phyloP scores from a whole-genome alignment of 768 basidiomycete genomes.

The Leucocoprinus birnbaumii region DNA sequence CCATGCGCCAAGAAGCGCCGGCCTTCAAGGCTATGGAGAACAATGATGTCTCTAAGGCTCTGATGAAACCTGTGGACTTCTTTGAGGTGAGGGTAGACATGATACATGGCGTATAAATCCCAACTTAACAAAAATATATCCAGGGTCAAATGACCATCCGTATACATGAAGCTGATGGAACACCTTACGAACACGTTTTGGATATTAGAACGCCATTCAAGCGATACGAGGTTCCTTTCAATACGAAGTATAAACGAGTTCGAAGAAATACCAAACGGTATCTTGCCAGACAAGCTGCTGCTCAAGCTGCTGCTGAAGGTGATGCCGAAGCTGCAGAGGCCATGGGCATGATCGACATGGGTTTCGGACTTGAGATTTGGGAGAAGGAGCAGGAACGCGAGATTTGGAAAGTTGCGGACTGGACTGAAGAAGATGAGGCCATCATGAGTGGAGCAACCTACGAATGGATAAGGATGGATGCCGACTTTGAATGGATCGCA shows the following conservation, averaged over 20 bases:
- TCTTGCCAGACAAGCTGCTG: conserved; percentile 87
- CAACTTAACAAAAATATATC: neutral
- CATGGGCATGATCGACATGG: conserved; percentile 92
- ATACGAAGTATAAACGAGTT: conserved; percentile 97
- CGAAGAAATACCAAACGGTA: conserved; percentile 95
- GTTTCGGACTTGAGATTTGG: conserved; percentile 93
- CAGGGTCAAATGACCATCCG: conserved; percentile 98
- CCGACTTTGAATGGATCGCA: conserved; percentile 99
- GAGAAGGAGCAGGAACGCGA: conserved; percentile 92
- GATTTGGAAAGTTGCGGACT: conserved; percentile 96
- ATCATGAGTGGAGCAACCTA: conserved; percentile 94
- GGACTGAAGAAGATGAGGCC: conserved; percentile 96
- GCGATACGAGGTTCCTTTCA: conserved; percentile 97
- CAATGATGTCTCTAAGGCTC: conserved; percentile 59
- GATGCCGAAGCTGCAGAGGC: conserved; percentile 91
- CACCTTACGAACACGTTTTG: conserved; percentile 97
- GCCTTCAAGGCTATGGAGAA: conserved; percentile 72
- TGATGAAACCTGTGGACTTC: conserved; percentile 80
- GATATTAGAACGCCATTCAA: conserved; percentile 87
- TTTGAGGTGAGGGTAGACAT: conserved; percentile 65
- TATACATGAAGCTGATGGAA: conserved; percentile 98
- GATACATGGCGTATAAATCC: neutral
- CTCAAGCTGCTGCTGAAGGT: conserved; percentile 89
- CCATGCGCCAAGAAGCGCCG: conserved; percentile 85
- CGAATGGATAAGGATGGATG: conserved; percentile 99